A percentile compares a stretch with the other conserved stretches of the same genome.
Evolutionary conservation across 2,329 filamentous ascomycete species (phyloP).

Genomic region (Ascochyta fabae): DNA sequence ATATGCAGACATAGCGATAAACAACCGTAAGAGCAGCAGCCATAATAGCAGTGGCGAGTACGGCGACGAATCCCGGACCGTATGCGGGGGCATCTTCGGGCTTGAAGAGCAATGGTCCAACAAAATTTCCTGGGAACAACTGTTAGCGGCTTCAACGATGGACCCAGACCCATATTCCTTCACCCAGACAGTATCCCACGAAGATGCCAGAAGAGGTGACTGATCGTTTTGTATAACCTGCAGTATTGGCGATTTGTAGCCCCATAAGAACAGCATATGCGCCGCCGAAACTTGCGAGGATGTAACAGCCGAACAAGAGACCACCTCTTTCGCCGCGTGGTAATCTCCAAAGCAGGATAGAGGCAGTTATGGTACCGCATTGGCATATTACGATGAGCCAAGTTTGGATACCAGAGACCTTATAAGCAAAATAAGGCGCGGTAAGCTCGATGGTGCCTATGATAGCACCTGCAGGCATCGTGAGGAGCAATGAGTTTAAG

Average conservation of each 20-base stretch:
- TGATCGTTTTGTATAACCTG: constrained; percentile 60
- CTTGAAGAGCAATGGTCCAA: constrained; percentile 41
- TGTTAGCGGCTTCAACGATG: background rate
- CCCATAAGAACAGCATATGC: constrained; percentile 61
- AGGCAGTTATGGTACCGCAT: constrained; percentile 51
- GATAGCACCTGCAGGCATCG: constrained; percentile 31
- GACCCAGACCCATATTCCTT: background rate
- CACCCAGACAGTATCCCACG: constrained; percentile 60
- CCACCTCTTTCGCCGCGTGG: constrained; percentile 52
- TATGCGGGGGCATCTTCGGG: constrained; percentile 28
- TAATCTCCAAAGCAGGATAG: constrained; percentile 54
- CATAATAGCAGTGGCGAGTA: constrained; percentile 45
- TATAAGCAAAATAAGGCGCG: constrained; percentile 36
- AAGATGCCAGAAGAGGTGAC: constrained; percentile 58
- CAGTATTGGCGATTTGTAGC: constrained; percentile 58
- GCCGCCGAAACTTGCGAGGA: constrained; percentile 55
- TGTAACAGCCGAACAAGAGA: constrained; percentile 58
- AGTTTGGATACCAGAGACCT: constrained; percentile 27
- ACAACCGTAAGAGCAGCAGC: constrained; percentile 49
- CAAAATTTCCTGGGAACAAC: constrained; percentile 32
- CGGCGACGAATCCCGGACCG: constrained; percentile 53
- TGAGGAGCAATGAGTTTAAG: constrained; percentile 37
- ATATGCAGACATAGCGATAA: constrained; percentile 55
- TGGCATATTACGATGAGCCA: constrained; percentile 42
- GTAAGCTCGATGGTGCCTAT: constrained; percentile 35